Base-by-base conservation (phyloP, 257 asterid species). In the Solanum peruvianum region DNA sequence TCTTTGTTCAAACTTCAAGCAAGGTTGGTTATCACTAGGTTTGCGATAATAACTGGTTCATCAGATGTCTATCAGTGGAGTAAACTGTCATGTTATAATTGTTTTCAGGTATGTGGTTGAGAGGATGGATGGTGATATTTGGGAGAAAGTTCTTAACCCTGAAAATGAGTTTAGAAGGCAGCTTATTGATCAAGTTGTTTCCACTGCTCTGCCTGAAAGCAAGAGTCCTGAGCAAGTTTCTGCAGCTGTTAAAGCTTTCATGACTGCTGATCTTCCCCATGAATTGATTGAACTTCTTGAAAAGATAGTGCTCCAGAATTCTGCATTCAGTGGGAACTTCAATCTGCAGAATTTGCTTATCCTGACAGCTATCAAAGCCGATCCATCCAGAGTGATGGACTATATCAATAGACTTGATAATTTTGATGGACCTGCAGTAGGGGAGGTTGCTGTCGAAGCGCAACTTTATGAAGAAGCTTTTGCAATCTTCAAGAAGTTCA, bases 141-240 rank as follows among this genome's bases (percentile, higher is more conserved):
- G 99, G 99, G 99, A 89, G 49, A 97, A 94, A 86, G 98, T 94
- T 88, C 98, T 97, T 87, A 95, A 92, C 86, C 99, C 99, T 21
- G 99, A 97, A 91, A 97, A 97, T 91, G 99, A 97, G 88, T 96
- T 92, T 91, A 95, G 98, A 90, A 92, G 99, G 92, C 93, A 94
- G 93, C 98, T 97, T 88, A 97, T 97, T 86, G 99, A 97, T 91
- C 99, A 97, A 94, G 99, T 97, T 89, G 99, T 97, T 64, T 97
- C 99, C 84, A 97, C 99, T 93, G 99, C 99, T 82, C 90, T 97
- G 91, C 99, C 99, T 27, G 99, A 97, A 90, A 97, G 99, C 97
- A 96, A 97, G 94, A 96, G 99, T 89, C 99, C 99, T 7, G 99
- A 97, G 89, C 99, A 97, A 92, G 99, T 97, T 87, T 97, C 99